A percentile compares a stretch with the other conserved stretches of the same genome.
Evolutionary conservation across 164 flowering plant genomes (phyloP).

Genomic region (Echeveria elegans): DNA sequence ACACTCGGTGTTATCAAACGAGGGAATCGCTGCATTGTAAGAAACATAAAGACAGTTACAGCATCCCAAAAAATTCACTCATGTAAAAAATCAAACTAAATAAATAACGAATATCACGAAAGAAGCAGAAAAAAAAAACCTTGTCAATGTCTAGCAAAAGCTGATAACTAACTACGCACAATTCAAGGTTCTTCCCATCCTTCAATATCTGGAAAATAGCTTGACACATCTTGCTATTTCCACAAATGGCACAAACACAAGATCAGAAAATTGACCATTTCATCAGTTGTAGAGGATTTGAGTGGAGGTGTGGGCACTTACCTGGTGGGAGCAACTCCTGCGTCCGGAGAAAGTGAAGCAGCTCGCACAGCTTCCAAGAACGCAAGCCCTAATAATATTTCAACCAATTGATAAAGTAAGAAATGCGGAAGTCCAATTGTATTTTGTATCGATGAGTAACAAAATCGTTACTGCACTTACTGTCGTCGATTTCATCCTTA

Average conservation of each 20-base stretch:
- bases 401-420: neutral
- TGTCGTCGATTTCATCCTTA: conserved; percentile 42
- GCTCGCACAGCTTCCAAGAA: conserved; percentile 78
- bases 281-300: neutral
- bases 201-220: conserved; percentile 57
- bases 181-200: conserved; percentile 48
- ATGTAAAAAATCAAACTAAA: too few species aligned
- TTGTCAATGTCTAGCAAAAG: conserved; percentile 55
- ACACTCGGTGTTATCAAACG: conserved; percentile 26
- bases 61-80: too few species aligned
- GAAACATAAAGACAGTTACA: too few species aligned
- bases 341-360: conserved; percentile 36
- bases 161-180: conserved; percentile 53
- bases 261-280: neutral
- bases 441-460: too few species aligned
- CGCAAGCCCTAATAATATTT: conserved; percentile 41
- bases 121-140: conserved; percentile 24
- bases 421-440: neutral
- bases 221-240: conserved; percentile 56
- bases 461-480: conserved; percentile 19
- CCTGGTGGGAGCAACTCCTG: conserved; percentile 51
- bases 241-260: conserved; percentile 11
- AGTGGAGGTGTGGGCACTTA: conserved; percentile 16
- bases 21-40: conserved; percentile 45
- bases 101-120: neutral